Evolutionary conservation across 768 basidiomycete species (phyloP).

Genomic region (Tricholoma bakamatsutake): DNA sequence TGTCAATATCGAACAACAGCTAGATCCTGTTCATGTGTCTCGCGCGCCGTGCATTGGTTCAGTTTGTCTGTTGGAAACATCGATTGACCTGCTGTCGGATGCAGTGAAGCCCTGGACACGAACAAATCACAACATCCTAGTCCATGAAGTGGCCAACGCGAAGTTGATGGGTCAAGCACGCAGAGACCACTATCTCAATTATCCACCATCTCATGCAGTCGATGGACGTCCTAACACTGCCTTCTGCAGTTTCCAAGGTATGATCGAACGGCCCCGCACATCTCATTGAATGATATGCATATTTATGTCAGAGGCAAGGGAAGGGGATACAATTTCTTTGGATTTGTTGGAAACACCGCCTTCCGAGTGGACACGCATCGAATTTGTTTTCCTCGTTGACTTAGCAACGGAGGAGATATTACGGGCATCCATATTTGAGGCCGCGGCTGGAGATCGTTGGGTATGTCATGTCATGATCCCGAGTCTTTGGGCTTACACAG

Average conservation of each 20-base stretch:
- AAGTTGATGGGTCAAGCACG: constrained; percentile 27
- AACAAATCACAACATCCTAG: constrained; percentile 37
- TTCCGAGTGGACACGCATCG: constrained; percentile 2
- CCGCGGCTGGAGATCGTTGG: constrained; percentile 10
- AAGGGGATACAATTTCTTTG: constrained; percentile 25
- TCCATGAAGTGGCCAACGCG: constrained; percentile 32
- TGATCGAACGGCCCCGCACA: constrained; percentile 1
- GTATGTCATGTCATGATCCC: constrained; percentile 7
- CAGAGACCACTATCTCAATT: constrained; percentile 32
- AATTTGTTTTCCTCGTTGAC: constrained; percentile 26
- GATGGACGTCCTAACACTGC: constrained; percentile 44
- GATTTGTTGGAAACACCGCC: constrained; percentile 13
- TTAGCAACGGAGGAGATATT: constrained; percentile 15
- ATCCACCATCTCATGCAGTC: constrained; percentile 49
- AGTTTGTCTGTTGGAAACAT: constrained; percentile 48
- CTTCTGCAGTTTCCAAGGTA: constrained; percentile 45
- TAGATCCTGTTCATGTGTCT: constrained; percentile 8
- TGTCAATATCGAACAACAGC: constrained; percentile 12
- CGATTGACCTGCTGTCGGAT: constrained; percentile 39
- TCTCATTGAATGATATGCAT: neutral
- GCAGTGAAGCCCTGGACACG: constrained; percentile 15
- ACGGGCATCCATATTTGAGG: constrained; percentile 11
- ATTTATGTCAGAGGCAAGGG: constrained; percentile 18
- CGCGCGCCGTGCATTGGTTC: constrained; percentile 37
- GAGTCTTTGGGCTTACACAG: neutral